Evolutionary conservation across 495 filamentous ascomycete genomes (phyloP).

Genomic region (Cryomyces antarcticus): DNA sequence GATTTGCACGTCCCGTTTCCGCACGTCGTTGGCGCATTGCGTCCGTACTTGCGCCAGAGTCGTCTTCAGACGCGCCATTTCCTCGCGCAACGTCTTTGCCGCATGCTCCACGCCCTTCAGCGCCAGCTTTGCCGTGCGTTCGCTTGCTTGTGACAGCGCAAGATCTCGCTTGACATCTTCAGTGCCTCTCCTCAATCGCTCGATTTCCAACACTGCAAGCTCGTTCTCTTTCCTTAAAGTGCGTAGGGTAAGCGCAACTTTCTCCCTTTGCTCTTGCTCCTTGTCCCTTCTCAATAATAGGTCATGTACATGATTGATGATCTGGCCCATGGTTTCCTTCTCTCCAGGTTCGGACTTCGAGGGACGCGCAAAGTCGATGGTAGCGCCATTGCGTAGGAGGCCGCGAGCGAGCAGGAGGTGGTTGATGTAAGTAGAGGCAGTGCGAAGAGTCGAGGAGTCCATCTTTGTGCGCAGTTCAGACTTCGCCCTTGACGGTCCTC

Average conservation of each 20-base stretch:
- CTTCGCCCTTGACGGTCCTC: no score
- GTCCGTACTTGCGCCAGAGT: constrained; percentile 61
- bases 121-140: constrained; percentile 46
- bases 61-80: constrained; percentile 55
- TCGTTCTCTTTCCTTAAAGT: constrained; percentile 42
- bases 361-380: constrained; percentile 70
- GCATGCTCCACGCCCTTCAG: constrained; percentile 50
- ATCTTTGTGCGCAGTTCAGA: constrained; percentile 20
- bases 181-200: constrained; percentile 44
- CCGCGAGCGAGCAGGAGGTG: constrained; percentile 83
- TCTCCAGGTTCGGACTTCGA: constrained; percentile 41
- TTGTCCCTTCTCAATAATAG: constrained; percentile 68
- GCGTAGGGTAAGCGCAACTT: constrained; percentile 58
- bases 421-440: constrained; percentile 89
- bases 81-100: constrained; percentile 52
- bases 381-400: constrained; percentile 60
- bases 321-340: constrained; percentile 54
- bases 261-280: constrained; percentile 70
- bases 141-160: constrained; percentile 50
- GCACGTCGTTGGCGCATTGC: constrained; percentile 78
- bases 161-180: constrained; percentile 56
- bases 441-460: constrained; percentile 62
- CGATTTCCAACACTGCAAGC: constrained; percentile 13
- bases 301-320: constrained; percentile 88
- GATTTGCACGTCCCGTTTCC: constrained; percentile 77